Percentiles rank a stretch among this genome's conserved stretches.
These are phyloP conservation scores for Taphrina wiesneri DNA, from an alignment of 1,139 yeast genomes.

Conservation along the genomic window DNA sequence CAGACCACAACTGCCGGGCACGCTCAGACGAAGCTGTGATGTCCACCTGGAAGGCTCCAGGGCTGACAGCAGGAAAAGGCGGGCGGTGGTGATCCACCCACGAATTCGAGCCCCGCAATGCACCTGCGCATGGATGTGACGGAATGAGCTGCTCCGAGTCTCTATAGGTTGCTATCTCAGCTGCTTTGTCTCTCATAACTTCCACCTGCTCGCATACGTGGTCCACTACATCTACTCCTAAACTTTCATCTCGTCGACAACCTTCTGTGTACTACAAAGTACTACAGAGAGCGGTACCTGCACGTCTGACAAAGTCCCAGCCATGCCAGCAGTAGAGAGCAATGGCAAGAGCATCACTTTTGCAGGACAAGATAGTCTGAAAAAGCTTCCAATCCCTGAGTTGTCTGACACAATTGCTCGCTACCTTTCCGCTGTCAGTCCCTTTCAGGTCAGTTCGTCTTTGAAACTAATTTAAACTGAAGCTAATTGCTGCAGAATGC, in stretches of 20 bases:
- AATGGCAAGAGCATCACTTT: conserved; percentile 48
- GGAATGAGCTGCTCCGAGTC: not conserved
- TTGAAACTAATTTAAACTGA: not conserved
- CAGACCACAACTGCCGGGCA: too few species aligned
- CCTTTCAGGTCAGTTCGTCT: conserved; percentile 54
- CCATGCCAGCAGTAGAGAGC: not conserved
- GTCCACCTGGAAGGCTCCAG: too few species aligned
- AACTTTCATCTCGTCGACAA: not conserved
- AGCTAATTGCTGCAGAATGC: conserved; percentile 50
- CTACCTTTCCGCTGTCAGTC: conserved; percentile 67
- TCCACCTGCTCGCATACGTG: not conserved
- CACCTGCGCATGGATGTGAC: not conserved
- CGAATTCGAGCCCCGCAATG: not conserved
- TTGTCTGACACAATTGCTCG: conserved; percentile 62
- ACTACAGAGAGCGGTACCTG: not conserved
- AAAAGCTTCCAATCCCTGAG: conserved; percentile 76
- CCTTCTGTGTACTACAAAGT: not conserved
- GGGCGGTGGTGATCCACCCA: too few species aligned
- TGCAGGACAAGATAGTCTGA: conserved; percentile 58
- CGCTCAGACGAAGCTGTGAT: too few species aligned
- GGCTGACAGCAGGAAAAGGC: too few species aligned
- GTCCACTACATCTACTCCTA: not conserved
- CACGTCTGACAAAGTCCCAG: not conserved
- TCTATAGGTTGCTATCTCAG: too few species aligned
- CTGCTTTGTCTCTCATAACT: not conserved